Percentiles rank a stretch among this genome's conserved stretches.
phyloP scores from a whole-genome alignment of 768 basidiomycete species.

The Tricholoma matsutake region DNA sequence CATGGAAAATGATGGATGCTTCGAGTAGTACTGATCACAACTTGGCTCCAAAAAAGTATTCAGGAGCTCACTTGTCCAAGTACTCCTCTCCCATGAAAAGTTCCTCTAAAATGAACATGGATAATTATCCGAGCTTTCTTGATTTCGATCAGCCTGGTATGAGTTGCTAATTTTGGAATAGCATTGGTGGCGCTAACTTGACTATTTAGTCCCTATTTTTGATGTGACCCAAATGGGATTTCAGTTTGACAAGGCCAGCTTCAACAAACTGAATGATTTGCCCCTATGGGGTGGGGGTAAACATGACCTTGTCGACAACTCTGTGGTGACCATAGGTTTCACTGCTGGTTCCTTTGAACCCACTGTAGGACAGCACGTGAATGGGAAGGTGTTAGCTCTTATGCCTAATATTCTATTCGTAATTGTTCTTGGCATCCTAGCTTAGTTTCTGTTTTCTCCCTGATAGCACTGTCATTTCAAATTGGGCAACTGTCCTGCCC shows the following conservation, averaged over 20 bases:
- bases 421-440: neutral
- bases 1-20: neutral
- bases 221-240: neutral
- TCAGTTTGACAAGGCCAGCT: neutral
- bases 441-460: neutral
- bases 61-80: neutral
- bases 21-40: neutral
- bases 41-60: neutral
- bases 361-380: neutral
- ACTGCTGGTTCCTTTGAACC: neutral
- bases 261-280: neutral
- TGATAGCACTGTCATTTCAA: neutral
- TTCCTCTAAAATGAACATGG: neutral
- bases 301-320: neutral
- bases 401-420: constrained; percentile 1
- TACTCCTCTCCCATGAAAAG: neutral
- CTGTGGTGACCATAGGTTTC: neutral
- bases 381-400: neutral
- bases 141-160: neutral
- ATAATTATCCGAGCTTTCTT: neutral
- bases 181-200: neutral
- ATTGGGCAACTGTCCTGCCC: neutral
- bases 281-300: neutral
- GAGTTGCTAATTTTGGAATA: neutral
- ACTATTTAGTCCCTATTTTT: neutral